phyloP scores from a whole-genome alignment of 2,329 filamentous ascomycete species.

The Biscogniauxia marginata region DNA sequence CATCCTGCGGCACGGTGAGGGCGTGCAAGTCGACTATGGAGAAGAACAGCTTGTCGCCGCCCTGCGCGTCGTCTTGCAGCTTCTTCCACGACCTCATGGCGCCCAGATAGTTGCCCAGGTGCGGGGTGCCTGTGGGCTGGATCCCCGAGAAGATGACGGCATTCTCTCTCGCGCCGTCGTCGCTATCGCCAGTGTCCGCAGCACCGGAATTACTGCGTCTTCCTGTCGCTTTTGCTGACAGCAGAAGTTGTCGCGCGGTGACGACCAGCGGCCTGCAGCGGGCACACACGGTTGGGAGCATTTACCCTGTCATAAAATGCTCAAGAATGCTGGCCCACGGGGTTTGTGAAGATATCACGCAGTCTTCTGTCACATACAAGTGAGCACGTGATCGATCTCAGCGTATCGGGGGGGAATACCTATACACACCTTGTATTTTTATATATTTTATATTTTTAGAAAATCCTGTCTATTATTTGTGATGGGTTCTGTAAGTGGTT shows the following conservation, averaged over 20 bases:
- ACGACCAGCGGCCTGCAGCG: conserved; percentile 20
- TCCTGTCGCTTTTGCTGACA: conserved; percentile 2
- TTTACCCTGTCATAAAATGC: conserved; percentile 10
- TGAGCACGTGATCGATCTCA: neutral
- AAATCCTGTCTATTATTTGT: neutral
- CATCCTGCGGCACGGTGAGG: conserved; percentile 74
- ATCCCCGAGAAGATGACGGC: conserved; percentile 87
- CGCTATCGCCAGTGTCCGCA: neutral
- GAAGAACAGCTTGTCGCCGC: conserved; percentile 67
- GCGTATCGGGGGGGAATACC: neutral
- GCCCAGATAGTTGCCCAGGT: conserved; percentile 93
- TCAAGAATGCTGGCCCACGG: neutral
- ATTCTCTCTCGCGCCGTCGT: conserved; percentile 3
- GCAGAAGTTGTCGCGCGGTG: conserved; percentile 8
- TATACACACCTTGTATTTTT: neutral
- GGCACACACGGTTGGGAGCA: conserved; percentile 17
- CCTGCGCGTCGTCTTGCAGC: conserved; percentile 64
- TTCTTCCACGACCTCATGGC: conserved; percentile 83
- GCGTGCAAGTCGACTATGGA: conserved; percentile 94
- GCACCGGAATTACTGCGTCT: neutral
- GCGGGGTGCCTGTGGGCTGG: conserved; percentile 90
- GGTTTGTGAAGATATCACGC: neutral
- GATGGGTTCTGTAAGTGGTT: conserved; percentile 2
- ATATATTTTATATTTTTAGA: neutral
- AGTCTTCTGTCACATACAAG: neutral